These are phyloP conservation scores for Stemphylium vesicarium DNA, from an alignment of 2,329 filamentous ascomycete genomes.

Conservation along the genomic window DNA sequence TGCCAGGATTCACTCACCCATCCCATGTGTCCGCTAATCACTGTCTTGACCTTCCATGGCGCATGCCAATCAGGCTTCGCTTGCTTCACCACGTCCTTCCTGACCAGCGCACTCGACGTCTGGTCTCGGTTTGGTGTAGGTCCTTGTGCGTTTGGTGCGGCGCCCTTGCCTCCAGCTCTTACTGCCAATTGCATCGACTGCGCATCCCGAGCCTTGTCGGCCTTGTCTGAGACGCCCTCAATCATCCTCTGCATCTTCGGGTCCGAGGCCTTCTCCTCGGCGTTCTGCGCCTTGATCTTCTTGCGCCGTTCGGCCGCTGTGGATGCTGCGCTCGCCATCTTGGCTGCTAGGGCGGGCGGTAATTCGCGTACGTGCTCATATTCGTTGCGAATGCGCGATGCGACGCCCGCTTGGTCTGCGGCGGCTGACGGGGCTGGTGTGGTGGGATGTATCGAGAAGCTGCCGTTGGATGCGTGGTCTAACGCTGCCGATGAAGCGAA, in stretches of 20 bases:
- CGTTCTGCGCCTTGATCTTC: conserved; percentile 61
- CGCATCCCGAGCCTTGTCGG: conserved; percentile 50
- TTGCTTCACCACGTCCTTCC: conserved; percentile 68
- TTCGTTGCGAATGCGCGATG: conserved; percentile 70
- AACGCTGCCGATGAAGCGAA: conserved; percentile 54
- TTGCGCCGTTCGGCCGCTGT: conserved; percentile 68
- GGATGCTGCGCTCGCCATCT: conserved; percentile 69
- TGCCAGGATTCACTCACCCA: conserved; percentile 68
- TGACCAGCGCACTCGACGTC: conserved; percentile 64
- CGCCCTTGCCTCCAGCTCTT: conserved; percentile 54
- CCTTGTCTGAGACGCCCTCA: conserved; percentile 64
- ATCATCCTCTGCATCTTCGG: conserved; percentile 71
- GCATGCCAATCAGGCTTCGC: conserved; percentile 93
- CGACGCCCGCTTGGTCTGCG: conserved; percentile 57
- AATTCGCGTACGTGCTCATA: conserved; percentile 80
- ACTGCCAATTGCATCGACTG: conserved; percentile 65
- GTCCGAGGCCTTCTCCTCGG: conserved; percentile 57
- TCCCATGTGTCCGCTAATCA: conserved; percentile 92
- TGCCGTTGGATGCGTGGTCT: conserved; percentile 48
- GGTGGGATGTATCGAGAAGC: conserved; percentile 52
- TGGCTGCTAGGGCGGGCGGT: conserved; percentile 78
- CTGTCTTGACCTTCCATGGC: conserved; percentile 97
- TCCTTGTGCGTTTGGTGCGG: conserved; percentile 62
- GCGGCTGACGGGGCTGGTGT: conserved; percentile 53
- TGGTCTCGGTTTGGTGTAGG: conserved; percentile 59